These are phyloP conservation scores for Metschnikowia rubicola DNA, from an alignment of 805 yeast species.

Conservation along the genomic window DNA sequence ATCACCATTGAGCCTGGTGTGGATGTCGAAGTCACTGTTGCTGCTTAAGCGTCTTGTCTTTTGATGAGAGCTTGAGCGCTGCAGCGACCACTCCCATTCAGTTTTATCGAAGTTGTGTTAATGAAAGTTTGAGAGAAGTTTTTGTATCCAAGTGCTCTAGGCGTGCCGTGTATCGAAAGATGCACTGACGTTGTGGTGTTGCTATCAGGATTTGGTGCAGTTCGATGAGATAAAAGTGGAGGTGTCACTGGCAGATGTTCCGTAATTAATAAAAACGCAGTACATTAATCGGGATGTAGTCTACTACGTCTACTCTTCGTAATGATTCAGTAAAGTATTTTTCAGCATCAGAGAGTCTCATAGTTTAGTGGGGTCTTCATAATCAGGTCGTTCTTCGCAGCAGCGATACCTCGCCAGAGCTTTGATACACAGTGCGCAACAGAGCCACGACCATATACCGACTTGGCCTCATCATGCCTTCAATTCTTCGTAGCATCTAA, in stretches of 20 bases:
- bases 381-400: neutral
- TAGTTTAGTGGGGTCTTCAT: neutral
- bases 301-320: too few species aligned
- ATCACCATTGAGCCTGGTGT: constrained; percentile 99
- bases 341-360: neutral
- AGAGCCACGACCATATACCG: too few species aligned
- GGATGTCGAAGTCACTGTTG: constrained; percentile 91
- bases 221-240: constrained; percentile 11
- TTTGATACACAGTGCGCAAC: too few species aligned
- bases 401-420: neutral
- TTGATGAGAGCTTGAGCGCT: constrained; percentile 1
- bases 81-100: constrained; percentile 4
- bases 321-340: too few species aligned
- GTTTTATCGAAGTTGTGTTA: constrained; percentile 16
- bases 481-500: too few species aligned
- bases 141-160: constrained; percentile 50
- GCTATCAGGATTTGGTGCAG: constrained; percentile 53
- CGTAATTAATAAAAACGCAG: constrained; percentile 6
- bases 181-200: constrained; percentile 55
- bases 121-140: constrained; percentile 8
- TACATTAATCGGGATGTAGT: neutral
- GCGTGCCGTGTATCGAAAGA: constrained; percentile 52
- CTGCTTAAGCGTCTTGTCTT: constrained; percentile 53
- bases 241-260: constrained; percentile 10
- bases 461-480: too few species aligned